These are phyloP conservation scores for Auricularia heimuer DNA, from an alignment of 768 basidiomycete genomes.

Conservation along the genomic window DNA sequence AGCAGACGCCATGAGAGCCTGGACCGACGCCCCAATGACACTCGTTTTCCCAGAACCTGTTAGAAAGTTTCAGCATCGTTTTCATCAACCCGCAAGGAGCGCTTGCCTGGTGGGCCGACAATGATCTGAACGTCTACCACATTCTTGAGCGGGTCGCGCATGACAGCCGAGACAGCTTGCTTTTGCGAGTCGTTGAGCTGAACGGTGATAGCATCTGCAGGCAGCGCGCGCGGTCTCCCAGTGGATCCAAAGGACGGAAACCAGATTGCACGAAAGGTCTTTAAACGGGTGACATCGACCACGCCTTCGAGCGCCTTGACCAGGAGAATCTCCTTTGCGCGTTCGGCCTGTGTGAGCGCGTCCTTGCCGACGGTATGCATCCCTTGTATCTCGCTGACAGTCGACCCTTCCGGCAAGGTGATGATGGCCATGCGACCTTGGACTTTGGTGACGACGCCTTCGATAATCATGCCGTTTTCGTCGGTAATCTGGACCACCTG, in stretches of 20 bases:
- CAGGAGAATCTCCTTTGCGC: background rate
- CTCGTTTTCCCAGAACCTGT: slow-evolving; percentile 50
- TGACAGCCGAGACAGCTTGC: slow-evolving; percentile 1
- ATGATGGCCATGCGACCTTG: background rate
- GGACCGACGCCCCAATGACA: slow-evolving; percentile 46
- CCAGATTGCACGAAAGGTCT: slow-evolving; percentile 3
- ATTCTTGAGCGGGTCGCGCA: background rate
- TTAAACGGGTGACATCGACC: background rate
- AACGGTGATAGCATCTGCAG: background rate
- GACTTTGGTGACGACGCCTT: background rate
- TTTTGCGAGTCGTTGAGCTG: slow-evolving; percentile 5
- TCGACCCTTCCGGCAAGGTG: background rate
- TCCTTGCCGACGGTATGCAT: background rate
- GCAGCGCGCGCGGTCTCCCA: background rate
- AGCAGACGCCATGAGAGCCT: slow-evolving; percentile 22
- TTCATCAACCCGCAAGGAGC: background rate
- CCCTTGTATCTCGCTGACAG: background rate
- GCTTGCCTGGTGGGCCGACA: slow-evolving; percentile 10
- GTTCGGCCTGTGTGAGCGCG: background rate
- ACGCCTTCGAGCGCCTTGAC: background rate
- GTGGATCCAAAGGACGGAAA: background rate
- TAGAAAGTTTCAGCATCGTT: background rate
- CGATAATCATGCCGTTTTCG: background rate
- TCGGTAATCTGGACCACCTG: background rate
- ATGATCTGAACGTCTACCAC: slow-evolving; percentile 3